Conservation (phyloP, 768 basidiomycete genomes). For the Dentipellis fragilis region DNA sequence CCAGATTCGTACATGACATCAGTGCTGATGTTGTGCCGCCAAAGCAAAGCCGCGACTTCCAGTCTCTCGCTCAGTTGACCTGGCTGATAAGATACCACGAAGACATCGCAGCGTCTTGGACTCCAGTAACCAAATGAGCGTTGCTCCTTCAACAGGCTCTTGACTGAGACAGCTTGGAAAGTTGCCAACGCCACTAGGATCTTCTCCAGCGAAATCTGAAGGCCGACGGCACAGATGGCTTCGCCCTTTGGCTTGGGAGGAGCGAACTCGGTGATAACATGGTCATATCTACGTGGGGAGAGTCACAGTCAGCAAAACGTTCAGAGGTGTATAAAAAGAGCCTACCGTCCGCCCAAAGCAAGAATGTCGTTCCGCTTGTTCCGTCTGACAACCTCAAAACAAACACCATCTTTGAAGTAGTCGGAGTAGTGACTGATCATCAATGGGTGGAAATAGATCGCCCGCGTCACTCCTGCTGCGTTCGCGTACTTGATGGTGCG, state of each 20-base stretch:
- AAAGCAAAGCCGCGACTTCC: constrained; percentile 66
- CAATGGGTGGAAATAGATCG: constrained; percentile 60
- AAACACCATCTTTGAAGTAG: constrained; percentile 63
- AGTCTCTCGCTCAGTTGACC: constrained; percentile 71
- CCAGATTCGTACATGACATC: constrained; percentile 83
- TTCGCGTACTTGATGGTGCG: constrained; percentile 48
- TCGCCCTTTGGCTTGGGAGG: constrained; percentile 44
- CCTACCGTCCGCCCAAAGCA: constrained; percentile 74
- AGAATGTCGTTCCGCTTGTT: constrained; percentile 61
- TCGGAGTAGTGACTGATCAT: constrained; percentile 59
- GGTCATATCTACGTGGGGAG: constrained; percentile 51
- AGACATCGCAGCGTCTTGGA: constrained; percentile 83
- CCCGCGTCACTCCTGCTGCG: constrained; percentile 52
- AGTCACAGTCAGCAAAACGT: background rate
- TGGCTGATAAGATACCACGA: constrained; percentile 68
- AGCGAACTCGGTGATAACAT: constrained; percentile 51
- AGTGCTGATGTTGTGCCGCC: constrained; percentile 76
- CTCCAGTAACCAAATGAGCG: constrained; percentile 85
- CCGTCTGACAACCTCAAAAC: constrained; percentile 64
- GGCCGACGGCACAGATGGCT: constrained; percentile 53
- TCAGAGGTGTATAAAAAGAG: background rate
- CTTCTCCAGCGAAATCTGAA: constrained; percentile 75
- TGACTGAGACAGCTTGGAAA: constrained; percentile 57
- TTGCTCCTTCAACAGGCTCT: constrained; percentile 63
- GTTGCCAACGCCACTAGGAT: constrained; percentile 60